Evolutionary conservation across 1,284 basidiomycete genomes (phyloP).

Genomic region (Agroathelia rolfsii): DNA sequence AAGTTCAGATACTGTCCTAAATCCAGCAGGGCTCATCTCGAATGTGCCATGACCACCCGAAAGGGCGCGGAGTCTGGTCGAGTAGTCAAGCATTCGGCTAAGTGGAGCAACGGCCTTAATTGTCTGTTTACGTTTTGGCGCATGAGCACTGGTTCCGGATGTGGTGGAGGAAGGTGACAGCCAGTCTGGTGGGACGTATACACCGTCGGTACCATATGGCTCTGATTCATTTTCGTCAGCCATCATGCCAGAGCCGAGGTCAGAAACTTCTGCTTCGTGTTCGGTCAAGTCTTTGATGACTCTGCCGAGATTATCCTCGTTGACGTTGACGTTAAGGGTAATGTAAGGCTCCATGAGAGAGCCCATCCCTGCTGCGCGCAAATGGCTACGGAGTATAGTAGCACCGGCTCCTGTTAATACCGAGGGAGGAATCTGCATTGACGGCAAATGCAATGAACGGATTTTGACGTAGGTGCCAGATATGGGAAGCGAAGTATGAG

Average conservation of each 20-base stretch:
- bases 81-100: constrained; percentile 74
- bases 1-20: constrained; percentile 48
- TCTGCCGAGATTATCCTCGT: constrained; percentile 58
- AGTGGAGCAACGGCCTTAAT: constrained; percentile 67
- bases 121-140: constrained; percentile 41
- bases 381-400: constrained; percentile 46
- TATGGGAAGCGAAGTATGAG: constrained; percentile 61
- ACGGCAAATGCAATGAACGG: constrained; percentile 29
- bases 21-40: constrained; percentile 71
- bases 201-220: constrained; percentile 44
- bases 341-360: constrained; percentile 70
- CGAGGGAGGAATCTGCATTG: constrained; percentile 31
- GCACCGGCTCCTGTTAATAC: constrained; percentile 58
- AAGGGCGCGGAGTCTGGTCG: constrained; percentile 65
- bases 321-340: constrained; percentile 51
- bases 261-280: constrained; percentile 60
- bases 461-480: constrained; percentile 54
- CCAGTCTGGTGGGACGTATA: constrained; percentile 66
- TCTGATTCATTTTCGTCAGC: constrained; percentile 32
- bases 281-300: constrained; percentile 72
- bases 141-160: constrained; percentile 18
- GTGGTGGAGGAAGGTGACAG: constrained; percentile 57
- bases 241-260: constrained; percentile 40
- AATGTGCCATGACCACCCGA: constrained; percentile 77
- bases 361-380: constrained; percentile 54